Evolutionary conservation across 2,329 filamentous ascomycete species (phyloP).

Genomic region (Coleophoma crateriformis): DNA sequence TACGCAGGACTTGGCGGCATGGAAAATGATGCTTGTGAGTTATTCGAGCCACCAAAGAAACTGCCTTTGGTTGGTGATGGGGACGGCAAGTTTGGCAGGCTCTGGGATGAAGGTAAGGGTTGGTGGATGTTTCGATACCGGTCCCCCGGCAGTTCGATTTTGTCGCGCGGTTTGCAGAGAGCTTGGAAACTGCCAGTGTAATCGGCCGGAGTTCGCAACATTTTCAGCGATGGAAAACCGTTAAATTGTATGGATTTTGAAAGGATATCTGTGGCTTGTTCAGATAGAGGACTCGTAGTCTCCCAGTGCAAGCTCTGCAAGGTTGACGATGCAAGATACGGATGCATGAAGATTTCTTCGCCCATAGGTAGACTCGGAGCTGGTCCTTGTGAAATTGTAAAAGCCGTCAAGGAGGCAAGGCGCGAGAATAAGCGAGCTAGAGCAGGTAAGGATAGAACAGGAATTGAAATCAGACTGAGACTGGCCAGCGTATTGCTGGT

Average conservation of each 20-base stretch:
- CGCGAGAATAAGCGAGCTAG: slow-evolving; percentile 54
- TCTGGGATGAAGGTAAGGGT: slow-evolving; percentile 17
- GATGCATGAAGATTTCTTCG: slow-evolving; percentile 56
- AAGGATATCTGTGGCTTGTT: slow-evolving; percentile 55
- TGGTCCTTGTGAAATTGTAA: slow-evolving; percentile 49
- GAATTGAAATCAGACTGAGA: slow-evolving; percentile 50
- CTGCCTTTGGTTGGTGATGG: background rate
- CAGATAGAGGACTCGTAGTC: slow-evolving; percentile 32
- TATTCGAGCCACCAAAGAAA: background rate
- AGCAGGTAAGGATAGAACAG: slow-evolving; percentile 49
- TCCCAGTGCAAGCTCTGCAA: slow-evolving; percentile 58
- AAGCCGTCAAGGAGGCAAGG: slow-evolving; percentile 39
- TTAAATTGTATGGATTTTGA: slow-evolving; percentile 54
- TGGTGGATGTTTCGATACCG: slow-evolving; percentile 19
- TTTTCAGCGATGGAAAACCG: slow-evolving; percentile 57
- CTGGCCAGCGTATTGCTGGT: slow-evolving; percentile 39
- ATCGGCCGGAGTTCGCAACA: slow-evolving; percentile 61
- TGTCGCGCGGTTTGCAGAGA: slow-evolving; percentile 47
- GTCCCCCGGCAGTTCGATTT: slow-evolving; percentile 21
- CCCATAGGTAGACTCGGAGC: slow-evolving; percentile 50
- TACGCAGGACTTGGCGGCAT: background rate
- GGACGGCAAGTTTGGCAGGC: slow-evolving; percentile 12
- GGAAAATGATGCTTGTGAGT: background rate
- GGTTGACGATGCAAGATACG: slow-evolving; percentile 52
- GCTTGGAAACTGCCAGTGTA: slow-evolving; percentile 64